These are phyloP conservation scores for Lachnum nothofagi DNA, from an alignment of 2,329 filamentous ascomycete genomes.

Conservation along the genomic window DNA sequence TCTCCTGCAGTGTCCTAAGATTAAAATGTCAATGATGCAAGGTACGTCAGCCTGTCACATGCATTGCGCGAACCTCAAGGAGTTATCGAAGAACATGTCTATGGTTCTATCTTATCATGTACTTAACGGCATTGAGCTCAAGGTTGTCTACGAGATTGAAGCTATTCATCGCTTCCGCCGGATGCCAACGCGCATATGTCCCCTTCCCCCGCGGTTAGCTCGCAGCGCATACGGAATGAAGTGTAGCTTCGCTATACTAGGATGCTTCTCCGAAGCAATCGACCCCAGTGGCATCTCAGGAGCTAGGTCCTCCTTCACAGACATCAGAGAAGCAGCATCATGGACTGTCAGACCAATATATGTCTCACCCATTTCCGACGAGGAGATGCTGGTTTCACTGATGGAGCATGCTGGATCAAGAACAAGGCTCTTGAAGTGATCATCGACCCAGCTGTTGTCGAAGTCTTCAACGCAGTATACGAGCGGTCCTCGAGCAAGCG, in stretches of 20 bases:
- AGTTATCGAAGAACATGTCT: no score
- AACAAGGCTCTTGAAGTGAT: conserved; percentile 46
- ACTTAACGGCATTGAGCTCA: no score
- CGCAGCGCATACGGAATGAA: conserved; percentile 53
- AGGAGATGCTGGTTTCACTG: conserved; percentile 12
- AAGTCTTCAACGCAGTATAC: conserved; percentile 57
- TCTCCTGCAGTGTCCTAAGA: no score
- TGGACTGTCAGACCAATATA: conserved; percentile 20
- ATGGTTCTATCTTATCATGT: no score
- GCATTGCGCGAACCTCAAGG: no score
- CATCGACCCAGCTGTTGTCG: conserved; percentile 51
- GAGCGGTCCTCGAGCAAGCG: conserved; percentile 52
- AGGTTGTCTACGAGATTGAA: background rate
- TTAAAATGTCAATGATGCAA: no score
- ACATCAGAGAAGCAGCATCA: conserved; percentile 17
- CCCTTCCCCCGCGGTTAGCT: conserved; percentile 49
- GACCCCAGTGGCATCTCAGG: conserved; percentile 3
- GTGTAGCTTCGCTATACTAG: conserved; percentile 34
- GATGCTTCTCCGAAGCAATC: conserved; percentile 15
- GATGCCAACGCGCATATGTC: conserved; percentile 31
- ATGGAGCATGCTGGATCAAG: conserved; percentile 16
- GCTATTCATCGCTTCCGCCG: conserved; percentile 13
- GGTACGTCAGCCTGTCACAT: no score
- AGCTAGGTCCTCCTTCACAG: conserved; percentile 3
- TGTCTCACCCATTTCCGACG: conserved; percentile 15